Conservation (phyloP, 768 basidiomycete genomes). For the Naganishia kalamii region DNA sequence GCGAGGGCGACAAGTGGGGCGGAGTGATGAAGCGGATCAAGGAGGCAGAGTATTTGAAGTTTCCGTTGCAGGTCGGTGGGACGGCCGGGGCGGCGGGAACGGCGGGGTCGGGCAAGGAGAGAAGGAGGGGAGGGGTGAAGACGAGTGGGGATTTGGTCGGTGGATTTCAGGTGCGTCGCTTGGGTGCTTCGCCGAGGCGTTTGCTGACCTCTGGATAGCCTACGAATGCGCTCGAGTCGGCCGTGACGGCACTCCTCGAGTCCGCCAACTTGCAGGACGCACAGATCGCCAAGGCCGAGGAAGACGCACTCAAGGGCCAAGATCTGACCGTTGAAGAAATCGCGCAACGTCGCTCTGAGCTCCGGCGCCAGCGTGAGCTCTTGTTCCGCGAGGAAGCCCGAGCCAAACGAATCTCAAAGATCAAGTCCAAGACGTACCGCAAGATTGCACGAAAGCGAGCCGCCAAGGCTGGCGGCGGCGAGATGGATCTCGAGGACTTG, state of each 20-base stretch:
- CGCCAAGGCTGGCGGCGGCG: slow-evolving; percentile 53
- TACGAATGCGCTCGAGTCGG: slow-evolving; percentile 72
- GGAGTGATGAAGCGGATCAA: slow-evolving; percentile 85
- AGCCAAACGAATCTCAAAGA: slow-evolving; percentile 82
- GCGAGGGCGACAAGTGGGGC: slow-evolving; percentile 89
- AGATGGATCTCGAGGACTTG: slow-evolving; percentile 45
- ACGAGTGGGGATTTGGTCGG: slow-evolving; percentile 37
- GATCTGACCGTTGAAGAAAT: slow-evolving; percentile 81
- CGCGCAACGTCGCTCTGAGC: slow-evolving; percentile 66
- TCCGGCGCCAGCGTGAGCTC: slow-evolving; percentile 82
- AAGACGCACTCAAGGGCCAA: slow-evolving; percentile 63
- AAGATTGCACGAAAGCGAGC: slow-evolving; percentile 73
- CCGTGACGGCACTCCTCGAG: slow-evolving; percentile 72
- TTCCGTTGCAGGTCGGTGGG: slow-evolving; percentile 41
- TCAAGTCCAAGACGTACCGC: slow-evolving; percentile 90
- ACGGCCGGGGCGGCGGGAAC: slow-evolving; percentile 27
- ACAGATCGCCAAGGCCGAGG: slow-evolving; percentile 70
- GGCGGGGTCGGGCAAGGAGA: slow-evolving; percentile 25
- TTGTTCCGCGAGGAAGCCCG: slow-evolving; percentile 89
- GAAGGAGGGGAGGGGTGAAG: slow-evolving; percentile 38
- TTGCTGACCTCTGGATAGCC: slow-evolving; percentile 52
- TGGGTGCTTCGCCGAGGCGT: neutral
- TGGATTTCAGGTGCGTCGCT: slow-evolving; percentile 60
- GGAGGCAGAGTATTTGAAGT: slow-evolving; percentile 56
- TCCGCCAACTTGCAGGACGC: slow-evolving; percentile 75